phyloP scores from a whole-genome alignment of 805 yeast species.

The Yarrowia osloensis region DNA sequence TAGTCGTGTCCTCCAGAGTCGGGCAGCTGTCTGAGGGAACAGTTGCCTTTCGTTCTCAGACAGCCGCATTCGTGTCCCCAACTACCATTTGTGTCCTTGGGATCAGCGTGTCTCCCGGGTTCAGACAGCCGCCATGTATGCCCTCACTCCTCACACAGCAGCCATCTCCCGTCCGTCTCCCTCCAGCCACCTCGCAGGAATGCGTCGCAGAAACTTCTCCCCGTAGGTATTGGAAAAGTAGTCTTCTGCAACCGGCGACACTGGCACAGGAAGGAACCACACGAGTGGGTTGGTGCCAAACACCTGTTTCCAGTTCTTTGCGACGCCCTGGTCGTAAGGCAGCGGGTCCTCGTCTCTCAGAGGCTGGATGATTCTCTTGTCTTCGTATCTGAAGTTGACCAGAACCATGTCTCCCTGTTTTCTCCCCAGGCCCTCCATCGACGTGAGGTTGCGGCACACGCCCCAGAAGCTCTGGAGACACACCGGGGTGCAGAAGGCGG shows the following conservation, averaged over 20 bases:
- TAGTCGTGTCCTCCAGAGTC: no score
- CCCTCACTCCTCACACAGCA: neutral
- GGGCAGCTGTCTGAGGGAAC: no score
- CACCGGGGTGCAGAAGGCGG: constrained; percentile 50
- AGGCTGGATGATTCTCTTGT: constrained; percentile 50
- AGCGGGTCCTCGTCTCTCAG: constrained; percentile 40
- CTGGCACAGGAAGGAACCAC: constrained; percentile 40
- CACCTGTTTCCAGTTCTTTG: constrained; percentile 36
- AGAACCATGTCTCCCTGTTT: constrained; percentile 40
- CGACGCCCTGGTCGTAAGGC: constrained; percentile 39
- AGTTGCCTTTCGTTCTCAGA: no score
- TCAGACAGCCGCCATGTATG: no score
- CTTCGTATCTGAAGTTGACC: constrained; percentile 48
- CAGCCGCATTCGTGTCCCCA: no score
- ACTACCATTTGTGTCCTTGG: no score
- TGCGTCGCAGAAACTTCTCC: neutral
- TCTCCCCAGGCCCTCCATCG: constrained; percentile 58
- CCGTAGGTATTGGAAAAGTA: neutral
- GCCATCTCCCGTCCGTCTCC: constrained; percentile 19
- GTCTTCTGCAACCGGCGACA: neutral
- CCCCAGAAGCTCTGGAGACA: constrained; percentile 49
- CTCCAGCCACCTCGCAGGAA: neutral
- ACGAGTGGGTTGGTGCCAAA: constrained; percentile 40
- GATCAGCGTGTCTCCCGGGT: no score
- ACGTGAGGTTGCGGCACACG: constrained; percentile 53